Evolutionary conservation across 2,329 filamentous ascomycete species (phyloP).

Genomic region (Clathrospora elynae): DNA sequence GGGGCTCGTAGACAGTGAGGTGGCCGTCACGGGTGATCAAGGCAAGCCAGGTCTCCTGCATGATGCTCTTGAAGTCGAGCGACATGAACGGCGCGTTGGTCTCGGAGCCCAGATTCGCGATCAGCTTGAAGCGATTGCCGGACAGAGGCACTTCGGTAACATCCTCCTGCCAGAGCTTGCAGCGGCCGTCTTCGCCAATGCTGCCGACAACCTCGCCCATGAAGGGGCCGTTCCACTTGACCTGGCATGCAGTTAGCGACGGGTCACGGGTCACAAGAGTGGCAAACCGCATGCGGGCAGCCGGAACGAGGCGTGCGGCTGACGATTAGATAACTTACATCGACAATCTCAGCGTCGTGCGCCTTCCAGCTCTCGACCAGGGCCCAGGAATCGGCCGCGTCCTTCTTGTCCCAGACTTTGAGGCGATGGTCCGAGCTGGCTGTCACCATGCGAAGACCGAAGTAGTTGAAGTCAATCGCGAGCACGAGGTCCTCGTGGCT

Average conservation of each 20-base stretch:
- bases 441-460: slow-evolving; percentile 88
- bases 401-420: slow-evolving; percentile 85
- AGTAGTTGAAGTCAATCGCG: slow-evolving; percentile 86
- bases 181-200: slow-evolving; percentile 85
- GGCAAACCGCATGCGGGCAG: slow-evolving; percentile 26
- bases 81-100: slow-evolving; percentile 75
- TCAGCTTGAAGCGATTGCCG: slow-evolving; percentile 78
- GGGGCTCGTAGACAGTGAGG: slow-evolving; percentile 81
- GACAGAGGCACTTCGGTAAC: slow-evolving; percentile 73
- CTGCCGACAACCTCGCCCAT: slow-evolving; percentile 87
- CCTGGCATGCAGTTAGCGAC: slow-evolving; percentile 56
- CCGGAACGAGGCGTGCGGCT: slow-evolving; percentile 23
- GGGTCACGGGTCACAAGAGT: slow-evolving; percentile 15
- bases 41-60: slow-evolving; percentile 82
- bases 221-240: slow-evolving; percentile 91
- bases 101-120: slow-evolving; percentile 66
- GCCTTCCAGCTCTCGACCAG: slow-evolving; percentile 87
- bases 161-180: slow-evolving; percentile 93
- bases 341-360: slow-evolving; percentile 86
- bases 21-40: slow-evolving; percentile 82
- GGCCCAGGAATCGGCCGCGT: slow-evolving; percentile 75
- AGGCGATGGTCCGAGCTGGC: slow-evolving; percentile 92
- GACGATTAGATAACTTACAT: slow-evolving; percentile 61
- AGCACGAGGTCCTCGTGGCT: slow-evolving; percentile 81
- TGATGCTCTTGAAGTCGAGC: slow-evolving; percentile 84